Conservation (phyloP, 805 yeast genomes). For the Candida argentea region DNA sequence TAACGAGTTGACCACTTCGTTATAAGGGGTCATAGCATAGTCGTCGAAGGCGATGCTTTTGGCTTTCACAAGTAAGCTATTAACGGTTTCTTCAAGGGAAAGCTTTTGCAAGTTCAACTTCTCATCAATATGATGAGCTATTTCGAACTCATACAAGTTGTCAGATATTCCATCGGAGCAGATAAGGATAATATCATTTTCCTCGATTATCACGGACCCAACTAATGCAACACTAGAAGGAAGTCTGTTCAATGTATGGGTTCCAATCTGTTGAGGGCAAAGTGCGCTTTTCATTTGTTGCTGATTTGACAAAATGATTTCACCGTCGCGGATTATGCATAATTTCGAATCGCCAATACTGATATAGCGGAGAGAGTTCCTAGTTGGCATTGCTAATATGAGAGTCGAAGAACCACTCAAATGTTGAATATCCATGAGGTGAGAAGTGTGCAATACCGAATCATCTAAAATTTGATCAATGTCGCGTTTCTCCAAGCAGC, state of each 20-base stretch:
- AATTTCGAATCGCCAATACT: slow-evolving; percentile 45
- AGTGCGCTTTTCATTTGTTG: slow-evolving; percentile 36
- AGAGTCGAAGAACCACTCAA: slow-evolving; percentile 42
- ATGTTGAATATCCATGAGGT: slow-evolving; percentile 39
- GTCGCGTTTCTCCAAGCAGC: slow-evolving; percentile 29
- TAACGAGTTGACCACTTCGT: slow-evolving; percentile 37
- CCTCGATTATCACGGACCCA: slow-evolving; percentile 27
- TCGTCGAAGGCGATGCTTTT: slow-evolving; percentile 44
- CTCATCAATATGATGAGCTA: slow-evolving; percentile 26
- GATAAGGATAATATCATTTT: slow-evolving; percentile 33
- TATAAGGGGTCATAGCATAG: slow-evolving; percentile 43
- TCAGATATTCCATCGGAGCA: slow-evolving; percentile 49
- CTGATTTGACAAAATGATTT: slow-evolving; percentile 31
- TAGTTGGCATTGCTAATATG: slow-evolving; percentile 37
- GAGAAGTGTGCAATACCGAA: slow-evolving; percentile 37
- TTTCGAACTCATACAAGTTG: slow-evolving; percentile 40
- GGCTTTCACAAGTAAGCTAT: slow-evolving; percentile 29
- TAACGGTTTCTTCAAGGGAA: slow-evolving; percentile 29
- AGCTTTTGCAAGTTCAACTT: slow-evolving; percentile 17
- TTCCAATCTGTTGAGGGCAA: slow-evolving; percentile 48
- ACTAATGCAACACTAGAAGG: slow-evolving; percentile 43
- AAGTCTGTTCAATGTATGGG: slow-evolving; percentile 29
- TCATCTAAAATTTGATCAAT: slow-evolving; percentile 35
- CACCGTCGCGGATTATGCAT: slow-evolving; percentile 37
- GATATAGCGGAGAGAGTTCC: slow-evolving; percentile 34